Evolutionary conservation across 495 filamentous ascomycete genomes (phyloP).

Genomic region (Hypomontagnella submonticulosa): DNA sequence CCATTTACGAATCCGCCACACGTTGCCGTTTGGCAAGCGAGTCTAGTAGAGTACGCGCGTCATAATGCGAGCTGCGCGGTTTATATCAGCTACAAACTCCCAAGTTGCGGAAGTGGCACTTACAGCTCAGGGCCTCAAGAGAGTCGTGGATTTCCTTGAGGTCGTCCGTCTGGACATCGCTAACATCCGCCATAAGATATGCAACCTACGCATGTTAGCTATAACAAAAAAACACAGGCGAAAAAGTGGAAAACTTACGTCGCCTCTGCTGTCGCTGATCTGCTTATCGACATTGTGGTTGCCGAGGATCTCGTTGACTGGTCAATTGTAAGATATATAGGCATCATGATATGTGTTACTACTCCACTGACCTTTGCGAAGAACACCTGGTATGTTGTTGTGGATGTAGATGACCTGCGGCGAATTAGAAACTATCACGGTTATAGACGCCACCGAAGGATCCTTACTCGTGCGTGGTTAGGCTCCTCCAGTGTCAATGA

Average conservation of each 20-base stretch:
- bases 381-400: slow-evolving; percentile 92
- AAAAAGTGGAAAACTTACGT: slow-evolving; percentile 62
- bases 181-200: slow-evolving; percentile 98
- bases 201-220: slow-evolving; percentile 68
- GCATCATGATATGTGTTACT: slow-evolving; percentile 7
- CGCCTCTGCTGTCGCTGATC: slow-evolving; percentile 93
- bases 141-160: slow-evolving; percentile 87
- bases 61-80: slow-evolving; percentile 75
- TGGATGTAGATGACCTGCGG: slow-evolving; percentile 89
- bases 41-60: slow-evolving; percentile 87
- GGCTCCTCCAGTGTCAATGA: slow-evolving; percentile 87
- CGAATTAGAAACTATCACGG: slow-evolving; percentile 26
- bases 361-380: slow-evolving; percentile 73
- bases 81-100: slow-evolving; percentile 26
- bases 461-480: slow-evolving; percentile 79
- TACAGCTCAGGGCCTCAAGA: slow-evolving; percentile 84
- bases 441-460: not conserved
- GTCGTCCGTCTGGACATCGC: slow-evolving; percentile 78
- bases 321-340: slow-evolving; percentile 25
- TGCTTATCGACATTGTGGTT: slow-evolving; percentile 99
- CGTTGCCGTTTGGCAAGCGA: not conserved
- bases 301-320: slow-evolving; percentile 91
- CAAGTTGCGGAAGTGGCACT: slow-evolving; percentile 49
- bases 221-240: slow-evolving; percentile 1
- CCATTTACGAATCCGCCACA: slow-evolving; percentile 1